These are phyloP conservation scores for Boletellus sp. DNA, from an alignment of 1,284 basidiomycete genomes.

Conservation along the genomic window DNA sequence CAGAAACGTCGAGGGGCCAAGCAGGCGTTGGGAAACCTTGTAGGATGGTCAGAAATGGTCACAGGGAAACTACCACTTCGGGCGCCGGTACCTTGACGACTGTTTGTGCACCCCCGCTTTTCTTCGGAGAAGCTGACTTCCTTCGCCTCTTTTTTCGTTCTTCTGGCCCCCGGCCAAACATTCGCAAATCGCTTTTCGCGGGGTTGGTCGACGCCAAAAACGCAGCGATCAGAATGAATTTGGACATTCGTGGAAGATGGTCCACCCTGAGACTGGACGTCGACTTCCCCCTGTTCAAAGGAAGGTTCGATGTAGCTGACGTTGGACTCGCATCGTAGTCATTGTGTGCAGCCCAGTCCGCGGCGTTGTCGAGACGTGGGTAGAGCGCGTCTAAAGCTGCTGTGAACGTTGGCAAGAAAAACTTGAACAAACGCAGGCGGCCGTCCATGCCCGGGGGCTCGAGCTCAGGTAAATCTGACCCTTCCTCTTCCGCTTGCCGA, in stretches of 20 bases:
- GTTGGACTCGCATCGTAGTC: conserved; percentile 31
- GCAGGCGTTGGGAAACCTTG: conserved; percentile 73
- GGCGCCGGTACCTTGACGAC: conserved; percentile 46
- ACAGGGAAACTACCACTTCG: neutral
- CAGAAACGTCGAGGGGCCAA: conserved; percentile 80
- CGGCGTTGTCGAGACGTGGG: conserved; percentile 59
- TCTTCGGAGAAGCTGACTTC: conserved; percentile 42
- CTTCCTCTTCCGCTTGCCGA: conserved; percentile 22
- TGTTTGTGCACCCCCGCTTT: conserved; percentile 34
- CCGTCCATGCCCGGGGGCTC: conserved; percentile 49
- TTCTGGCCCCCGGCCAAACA: conserved; percentile 73
- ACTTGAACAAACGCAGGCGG: conserved; percentile 56
- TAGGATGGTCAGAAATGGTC: neutral
- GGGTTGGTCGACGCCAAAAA: conserved; percentile 90
- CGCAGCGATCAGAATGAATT: conserved; percentile 77
- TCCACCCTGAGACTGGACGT: conserved; percentile 18
- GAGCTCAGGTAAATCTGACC: conserved; percentile 27
- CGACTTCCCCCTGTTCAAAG: conserved; percentile 13
- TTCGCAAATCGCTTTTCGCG: conserved; percentile 71
- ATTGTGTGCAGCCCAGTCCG: conserved; percentile 54
- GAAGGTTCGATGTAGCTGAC: conserved; percentile 1
- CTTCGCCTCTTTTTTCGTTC: conserved; percentile 60
- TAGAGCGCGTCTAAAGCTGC: conserved; percentile 61
- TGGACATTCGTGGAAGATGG: conserved; percentile 56
- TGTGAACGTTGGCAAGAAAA: conserved; percentile 59